Evolutionary conservation across 352 stramenopile genomes (phyloP), one percentile per base, ranked within the genome.

Genomic region (Hyphochytrium catenoides): DNA sequence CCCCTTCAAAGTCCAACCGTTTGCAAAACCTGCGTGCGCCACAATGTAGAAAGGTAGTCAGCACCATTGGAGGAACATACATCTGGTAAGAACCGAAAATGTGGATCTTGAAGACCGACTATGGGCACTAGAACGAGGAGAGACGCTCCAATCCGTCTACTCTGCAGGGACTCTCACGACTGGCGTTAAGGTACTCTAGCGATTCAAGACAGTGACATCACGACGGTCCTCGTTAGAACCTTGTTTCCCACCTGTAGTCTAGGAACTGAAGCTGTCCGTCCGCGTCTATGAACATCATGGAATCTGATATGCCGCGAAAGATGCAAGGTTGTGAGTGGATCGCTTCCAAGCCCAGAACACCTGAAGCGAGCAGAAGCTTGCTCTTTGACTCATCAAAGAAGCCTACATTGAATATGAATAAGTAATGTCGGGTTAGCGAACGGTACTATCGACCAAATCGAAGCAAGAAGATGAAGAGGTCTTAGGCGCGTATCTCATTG

Each of bases 321-420:
- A 66, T 63, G 44, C 68, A 76, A 6, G 62, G 65, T 8, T 60
- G 55, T 30, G 72, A 62, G 39, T 82, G 68, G 27, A 82, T 62
- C 39, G 73, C 75, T 49, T 82, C 68, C 40, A 82, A 60, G 57
- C 75, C 75, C n/a, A n/a, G n/a, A n/a, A n/a, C n/a, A n/a, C n/a
- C n/a, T n/a, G n/a, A n/a, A n/a, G n/a, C n/a, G 19, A 82, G 49
- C 34, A 82, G 43, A 7, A 59, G 59, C 43, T 82, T 64, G 8
- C 65, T 63, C 12, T 61, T 59, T 33, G 74, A 74, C 27, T 59
- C 41, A 18, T 62, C 56, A 12, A 55, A 55, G n/a, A 57, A 54
- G 7, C 40, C 37, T 37, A 79, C 68, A 8, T 56, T 57, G 16
- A 82, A 67, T 5, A 57, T 56, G 12, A n/a, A n/a, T n/a, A n/a